Conservation (phyloP, 208 protist genomes). For the Leishmania major region DNA sequence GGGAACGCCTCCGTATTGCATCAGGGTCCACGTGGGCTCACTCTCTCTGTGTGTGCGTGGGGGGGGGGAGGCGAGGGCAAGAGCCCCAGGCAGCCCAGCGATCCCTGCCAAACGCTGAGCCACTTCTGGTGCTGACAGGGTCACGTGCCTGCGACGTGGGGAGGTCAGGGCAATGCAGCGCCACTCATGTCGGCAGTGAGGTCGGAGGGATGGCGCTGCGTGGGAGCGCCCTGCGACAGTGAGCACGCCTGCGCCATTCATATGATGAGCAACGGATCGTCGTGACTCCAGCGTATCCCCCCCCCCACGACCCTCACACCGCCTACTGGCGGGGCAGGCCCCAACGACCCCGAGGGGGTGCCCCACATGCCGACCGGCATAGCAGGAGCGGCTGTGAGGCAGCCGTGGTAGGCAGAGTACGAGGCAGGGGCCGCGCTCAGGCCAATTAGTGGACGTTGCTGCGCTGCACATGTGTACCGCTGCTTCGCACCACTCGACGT, state of each 20-base stretch:
- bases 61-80: no score
- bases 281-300: neutral
- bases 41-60: neutral
- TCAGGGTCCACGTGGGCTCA: no score
- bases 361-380: no score
- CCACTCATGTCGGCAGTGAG: no score
- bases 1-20: no score
- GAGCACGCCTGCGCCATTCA: neutral
- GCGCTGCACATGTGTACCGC: neutral
- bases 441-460: neutral
- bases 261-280: neutral
- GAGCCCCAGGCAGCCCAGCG: neutral
- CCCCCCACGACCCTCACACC: no score
- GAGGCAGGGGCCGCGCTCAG: neutral
- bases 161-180: neutral
- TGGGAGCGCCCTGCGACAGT: neutral
- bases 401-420: neutral
- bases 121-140: neutral
- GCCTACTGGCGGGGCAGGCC: no score
- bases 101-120: neutral
- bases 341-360: no score
- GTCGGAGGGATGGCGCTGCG: neutral
- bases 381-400: neutral
- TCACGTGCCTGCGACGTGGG: neutral
- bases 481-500: neutral